phyloP scores from a whole-genome alignment of 257 asterid genomes.

The Primulina eburnea region DNA sequence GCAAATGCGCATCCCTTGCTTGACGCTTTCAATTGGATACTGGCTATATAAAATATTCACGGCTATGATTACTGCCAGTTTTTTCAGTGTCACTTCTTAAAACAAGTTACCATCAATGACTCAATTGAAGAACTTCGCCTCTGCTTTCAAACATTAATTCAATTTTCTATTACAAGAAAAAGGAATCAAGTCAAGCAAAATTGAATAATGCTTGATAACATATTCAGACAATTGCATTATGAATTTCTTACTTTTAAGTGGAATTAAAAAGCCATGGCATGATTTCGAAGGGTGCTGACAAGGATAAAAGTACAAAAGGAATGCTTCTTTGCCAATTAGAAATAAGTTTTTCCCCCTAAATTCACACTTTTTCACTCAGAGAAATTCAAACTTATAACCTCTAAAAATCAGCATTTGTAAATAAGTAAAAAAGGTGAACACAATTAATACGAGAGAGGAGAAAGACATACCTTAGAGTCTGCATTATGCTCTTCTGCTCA shows the following conservation, averaged over 20 bases:
- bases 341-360: not conserved
- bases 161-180: slow-evolving; percentile 5
- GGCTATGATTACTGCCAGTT: slow-evolving; percentile 4
- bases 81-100: not conserved
- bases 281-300: not conserved
- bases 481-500: slow-evolving; percentile 95
- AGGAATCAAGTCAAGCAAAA: slow-evolving; percentile 14
- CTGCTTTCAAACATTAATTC: not conserved
- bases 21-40: slow-evolving; percentile 1
- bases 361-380: not conserved
- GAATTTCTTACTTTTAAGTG: not conserved
- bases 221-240: not conserved
- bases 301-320: not conserved
- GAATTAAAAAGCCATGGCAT: not conserved
- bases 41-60: slow-evolving; percentile 4
- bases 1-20: slow-evolving; percentile 14
- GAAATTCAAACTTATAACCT: not conserved
- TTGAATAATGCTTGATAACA: slow-evolving; percentile 4
- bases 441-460: slow-evolving; percentile 6
- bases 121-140: not conserved
- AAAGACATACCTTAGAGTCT: slow-evolving; percentile 68
- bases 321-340: not conserved
- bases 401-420: not conserved
- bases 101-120: not conserved
- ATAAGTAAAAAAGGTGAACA: not conserved